Evolutionary conservation across 371 early-diverging fungal genomes (phyloP).

Genomic region (Circinella umbellata): DNA sequence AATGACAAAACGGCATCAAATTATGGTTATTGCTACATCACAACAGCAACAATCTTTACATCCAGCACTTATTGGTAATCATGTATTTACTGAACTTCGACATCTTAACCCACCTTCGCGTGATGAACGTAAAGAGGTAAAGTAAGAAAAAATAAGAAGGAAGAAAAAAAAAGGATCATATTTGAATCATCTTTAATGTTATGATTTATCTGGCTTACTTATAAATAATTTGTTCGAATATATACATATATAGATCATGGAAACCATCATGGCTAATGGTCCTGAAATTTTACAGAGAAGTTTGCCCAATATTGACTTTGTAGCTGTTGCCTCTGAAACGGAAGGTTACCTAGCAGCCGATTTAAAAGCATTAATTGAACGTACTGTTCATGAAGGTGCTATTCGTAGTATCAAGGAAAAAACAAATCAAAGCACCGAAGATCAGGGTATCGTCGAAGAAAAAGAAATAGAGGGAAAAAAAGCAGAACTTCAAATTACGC

Average conservation of each 20-base stretch:
- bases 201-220: no score
- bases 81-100: constrained; percentile 70
- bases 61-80: constrained; percentile 63
- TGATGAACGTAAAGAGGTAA: constrained; percentile 67
- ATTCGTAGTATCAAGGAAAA: constrained; percentile 62
- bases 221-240: no score
- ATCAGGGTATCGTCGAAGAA: constrained; percentile 2
- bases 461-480: not conserved
- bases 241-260: constrained; percentile 49
- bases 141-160: not conserved
- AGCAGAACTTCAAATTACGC: constrained; percentile 37
- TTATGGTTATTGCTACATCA: constrained; percentile 73
- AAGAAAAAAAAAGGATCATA: not conserved
- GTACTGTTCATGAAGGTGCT: constrained; percentile 84
- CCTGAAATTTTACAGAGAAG: constrained; percentile 39
- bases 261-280: constrained; percentile 58
- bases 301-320: constrained; percentile 63
- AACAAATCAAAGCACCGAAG: not conserved
- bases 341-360: constrained; percentile 93
- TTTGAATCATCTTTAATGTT: no score
- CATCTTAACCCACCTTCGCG: constrained; percentile 75
- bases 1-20: constrained; percentile 53
- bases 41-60: constrained; percentile 75
- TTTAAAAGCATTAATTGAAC: constrained; percentile 76
- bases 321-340: constrained; percentile 77